A percentile compares a stretch with the other conserved stretches of the same genome.
phyloP scores from a whole-genome alignment of 1,284 basidiomycete genomes.

The Apiotrichum veenhuisii region DNA sequence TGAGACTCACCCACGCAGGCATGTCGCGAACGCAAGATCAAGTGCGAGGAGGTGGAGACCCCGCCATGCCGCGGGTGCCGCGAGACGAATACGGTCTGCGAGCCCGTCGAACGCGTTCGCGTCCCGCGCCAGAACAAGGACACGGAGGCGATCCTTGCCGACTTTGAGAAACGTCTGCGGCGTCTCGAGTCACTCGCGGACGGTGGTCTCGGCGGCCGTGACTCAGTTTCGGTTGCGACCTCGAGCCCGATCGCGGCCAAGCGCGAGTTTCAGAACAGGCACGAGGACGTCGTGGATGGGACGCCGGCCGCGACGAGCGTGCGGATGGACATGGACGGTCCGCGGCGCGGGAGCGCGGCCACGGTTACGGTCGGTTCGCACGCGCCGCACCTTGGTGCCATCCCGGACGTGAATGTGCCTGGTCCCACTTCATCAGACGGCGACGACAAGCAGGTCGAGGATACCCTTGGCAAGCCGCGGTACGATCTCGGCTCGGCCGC shows the following conservation, averaged over 20 bases:
- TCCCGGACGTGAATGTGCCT: background rate
- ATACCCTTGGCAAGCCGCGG: background rate
- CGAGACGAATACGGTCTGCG: constrained; percentile 11
- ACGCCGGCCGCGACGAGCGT: background rate
- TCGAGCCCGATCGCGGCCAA: background rate
- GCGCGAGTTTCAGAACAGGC: background rate
- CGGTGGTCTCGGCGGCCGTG: background rate
- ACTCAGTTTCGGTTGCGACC: background rate
- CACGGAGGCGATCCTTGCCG: background rate
- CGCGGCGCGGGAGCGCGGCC: background rate
- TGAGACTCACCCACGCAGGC: background rate
- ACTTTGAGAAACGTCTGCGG: constrained; percentile 6
- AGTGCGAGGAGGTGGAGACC: constrained; percentile 7
- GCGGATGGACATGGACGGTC: background rate
- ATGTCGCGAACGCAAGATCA: constrained; percentile 12
- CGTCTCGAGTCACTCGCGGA: constrained; percentile 1
- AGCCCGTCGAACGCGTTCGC: constrained; percentile 4
- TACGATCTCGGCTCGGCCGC: constrained; percentile 6
- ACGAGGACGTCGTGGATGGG: no score
- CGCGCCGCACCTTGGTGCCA: background rate
- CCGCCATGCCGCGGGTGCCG: constrained; percentile 9
- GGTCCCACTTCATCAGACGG: background rate
- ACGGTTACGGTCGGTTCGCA: background rate
- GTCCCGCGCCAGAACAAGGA: constrained; percentile 1
- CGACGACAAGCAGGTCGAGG: background rate